Percentiles rank a stretch among this genome's conserved stretches.
Conservation (phyloP, 257 asterid genomes). For the Nicotiana undulata region DNA sequence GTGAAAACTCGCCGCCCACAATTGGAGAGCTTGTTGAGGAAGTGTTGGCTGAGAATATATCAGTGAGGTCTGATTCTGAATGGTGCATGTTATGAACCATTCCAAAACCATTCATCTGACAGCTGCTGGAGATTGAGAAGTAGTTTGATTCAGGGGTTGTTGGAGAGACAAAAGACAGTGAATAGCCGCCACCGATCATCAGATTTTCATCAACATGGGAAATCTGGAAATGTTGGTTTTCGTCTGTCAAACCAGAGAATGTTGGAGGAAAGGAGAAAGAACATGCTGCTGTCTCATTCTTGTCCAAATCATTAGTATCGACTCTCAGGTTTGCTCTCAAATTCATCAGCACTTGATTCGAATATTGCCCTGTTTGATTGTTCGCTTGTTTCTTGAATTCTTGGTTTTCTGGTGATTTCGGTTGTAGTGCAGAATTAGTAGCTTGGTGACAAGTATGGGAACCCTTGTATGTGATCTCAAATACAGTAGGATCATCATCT, state of each 20-base stretch:
- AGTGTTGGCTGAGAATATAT: constrained; percentile 49
- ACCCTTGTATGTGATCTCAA: constrained; percentile 75
- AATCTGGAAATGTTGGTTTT: constrained; percentile 24
- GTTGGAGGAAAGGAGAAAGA: constrained; percentile 57
- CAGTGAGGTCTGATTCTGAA: constrained; percentile 35
- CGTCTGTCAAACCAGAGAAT: constrained; percentile 24
- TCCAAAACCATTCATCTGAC: constrained; percentile 21
- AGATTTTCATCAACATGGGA: constrained; percentile 39
- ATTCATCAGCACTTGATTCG: constrained; percentile 34
- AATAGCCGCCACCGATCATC: constrained; percentile 23
- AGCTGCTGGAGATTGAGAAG: constrained; percentile 23
- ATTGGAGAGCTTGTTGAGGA: constrained; percentile 68
- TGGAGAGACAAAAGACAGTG: constrained; percentile 35
- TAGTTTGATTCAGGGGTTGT: constrained; percentile 34
- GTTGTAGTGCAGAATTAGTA: constrained; percentile 21
- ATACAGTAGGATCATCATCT: constrained; percentile 74
- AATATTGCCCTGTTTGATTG: constrained; percentile 20
- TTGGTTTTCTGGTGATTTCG: constrained; percentile 33
- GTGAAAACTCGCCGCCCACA: constrained; percentile 52
- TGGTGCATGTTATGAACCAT: constrained; percentile 19
- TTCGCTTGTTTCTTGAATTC: constrained; percentile 19
- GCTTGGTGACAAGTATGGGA: constrained; percentile 47
- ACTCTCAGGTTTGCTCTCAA: constrained; percentile 55
- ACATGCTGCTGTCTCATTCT: constrained; percentile 20
- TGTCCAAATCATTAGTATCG: constrained; percentile 34